These are phyloP conservation scores for Naganishia onofrii DNA, from an alignment of 768 basidiomycete genomes.

Conservation along the genomic window DNA sequence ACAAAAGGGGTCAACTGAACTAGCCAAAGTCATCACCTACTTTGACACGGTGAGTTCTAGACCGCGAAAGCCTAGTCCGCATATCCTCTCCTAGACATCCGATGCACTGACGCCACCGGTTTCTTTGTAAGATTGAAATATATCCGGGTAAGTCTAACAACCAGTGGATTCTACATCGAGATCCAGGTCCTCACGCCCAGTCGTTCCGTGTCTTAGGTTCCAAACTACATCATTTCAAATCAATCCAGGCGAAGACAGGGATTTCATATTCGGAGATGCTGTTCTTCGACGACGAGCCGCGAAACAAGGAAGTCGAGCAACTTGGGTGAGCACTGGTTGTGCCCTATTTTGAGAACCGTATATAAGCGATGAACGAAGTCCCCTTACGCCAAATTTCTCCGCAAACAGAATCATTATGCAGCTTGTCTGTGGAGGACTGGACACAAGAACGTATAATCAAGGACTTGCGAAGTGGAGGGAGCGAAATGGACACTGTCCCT, in stretches of 20 bases:
- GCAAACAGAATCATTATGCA: slow-evolving; percentile 72
- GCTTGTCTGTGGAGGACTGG: slow-evolving; percentile 65
- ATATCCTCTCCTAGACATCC: neutral
- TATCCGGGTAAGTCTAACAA: slow-evolving; percentile 46
- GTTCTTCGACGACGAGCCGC: slow-evolving; percentile 69
- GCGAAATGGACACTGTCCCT: slow-evolving; percentile 38
- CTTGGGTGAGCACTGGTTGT: slow-evolving; percentile 52
- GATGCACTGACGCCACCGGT: neutral
- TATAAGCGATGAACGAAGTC: neutral
- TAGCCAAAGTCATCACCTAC: slow-evolving; percentile 48
- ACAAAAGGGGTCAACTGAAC: slow-evolving; percentile 35
- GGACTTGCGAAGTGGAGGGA: slow-evolving; percentile 71
- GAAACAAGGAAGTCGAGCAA: slow-evolving; percentile 63
- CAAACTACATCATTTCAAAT: slow-evolving; percentile 76
- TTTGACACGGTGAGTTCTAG: slow-evolving; percentile 49
- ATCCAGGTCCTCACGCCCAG: slow-evolving; percentile 52
- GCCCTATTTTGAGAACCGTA: slow-evolving; percentile 5
- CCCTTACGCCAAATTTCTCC: slow-evolving; percentile 25
- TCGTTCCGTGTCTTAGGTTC: slow-evolving; percentile 58
- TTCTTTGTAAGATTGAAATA: slow-evolving; percentile 46
- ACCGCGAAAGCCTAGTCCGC: neutral
- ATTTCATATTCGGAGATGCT: slow-evolving; percentile 76
- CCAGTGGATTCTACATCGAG: too few relatives aligned
- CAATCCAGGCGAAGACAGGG: slow-evolving; percentile 67
- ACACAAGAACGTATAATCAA: slow-evolving; percentile 62